Base-by-base conservation (phyloP, 2,329 filamentous ascomycete species). In the Microcyclosporella mali region DNA sequence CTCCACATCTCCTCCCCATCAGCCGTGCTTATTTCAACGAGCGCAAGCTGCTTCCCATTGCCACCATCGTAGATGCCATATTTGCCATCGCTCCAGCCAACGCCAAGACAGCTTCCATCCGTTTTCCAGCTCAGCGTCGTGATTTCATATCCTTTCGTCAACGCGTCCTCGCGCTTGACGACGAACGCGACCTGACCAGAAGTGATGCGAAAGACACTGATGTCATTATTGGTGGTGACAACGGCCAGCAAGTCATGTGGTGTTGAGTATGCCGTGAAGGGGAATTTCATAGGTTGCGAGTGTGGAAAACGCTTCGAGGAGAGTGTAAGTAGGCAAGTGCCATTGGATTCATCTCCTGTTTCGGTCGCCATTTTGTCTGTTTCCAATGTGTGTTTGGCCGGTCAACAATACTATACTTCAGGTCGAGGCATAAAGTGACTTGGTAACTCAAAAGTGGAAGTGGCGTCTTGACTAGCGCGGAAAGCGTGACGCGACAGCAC, bases 241-340 rank as follows among this genome's bases (percentile, higher is more conserved):
- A 88, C 73, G 4, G 83, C 82, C n/a, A 84, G 74, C 34, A 97
- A 73, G 66, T 95, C 87, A 70, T 94, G 85, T 7, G 82, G 84
- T 12, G 89, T 87, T 64, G 88, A 94, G 65, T 85, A 87, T 18
- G 81, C 75, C 27, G 90, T 72, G 38, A 84, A 75, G 35, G 72
- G 69, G 28, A 72, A 67, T 29, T 77, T 71, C 16, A 79, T 72
- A 17, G 72, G 71, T 34, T 73, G 67, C 21, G 21, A 6, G 21
- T 25, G 21, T 38, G 75, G 70, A 47, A 83, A 72, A 51, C 70
- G 69, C 53, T 77, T 79, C 59, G 81, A 73, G 64, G 76, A 76
- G 10, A 61, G 52, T 4, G 18, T 16, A 11, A 15, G 10, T 15
- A 34, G 33, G 9, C 6, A 16, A 14, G 33, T 8, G 18, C 33